Base-by-base conservation (phyloP, 1,284 basidiomycete species). In the Ustilago tritici region DNA sequence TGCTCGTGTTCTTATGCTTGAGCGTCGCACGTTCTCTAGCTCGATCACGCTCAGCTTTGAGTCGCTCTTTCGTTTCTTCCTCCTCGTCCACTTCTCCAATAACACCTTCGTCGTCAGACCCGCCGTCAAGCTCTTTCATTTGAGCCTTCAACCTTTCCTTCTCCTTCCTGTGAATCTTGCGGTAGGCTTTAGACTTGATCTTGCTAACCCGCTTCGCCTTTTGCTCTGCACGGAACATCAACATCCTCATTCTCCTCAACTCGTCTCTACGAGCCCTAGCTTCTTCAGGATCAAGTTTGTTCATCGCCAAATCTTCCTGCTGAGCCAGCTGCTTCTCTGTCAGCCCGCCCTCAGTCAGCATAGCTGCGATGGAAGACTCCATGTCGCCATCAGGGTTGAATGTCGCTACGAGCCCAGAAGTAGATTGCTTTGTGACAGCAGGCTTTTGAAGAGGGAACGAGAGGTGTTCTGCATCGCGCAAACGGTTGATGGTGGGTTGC, bases 141-240 rank as follows among this genome's bases (percentile, higher is more conserved):
- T 88, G 89, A 76, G 83, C 88, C 87, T 77, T 89, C 52, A 80
- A 43, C 46, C 79, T 41, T 82, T 90, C 92, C 77, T 88, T 90
- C 86, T 91, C 92, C 86, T 93, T 94, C 85, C 94, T 90, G 82
- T 92, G 91, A 56, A 98, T 90, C 80, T 93, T 92, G 43, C 95
- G 89, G 85, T 94, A 98, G 4, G 94, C 91, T 87, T 96, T 98
- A 87, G 92, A 93, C 89, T 99, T 98, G 88, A 99, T 98, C 88
- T 97, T 98, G 46, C 92, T 91, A 10, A 97, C 89, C 12, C 95
- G 91, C 83, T 93, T 94, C 11, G 95, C 94, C 86, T 96, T 96
- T 43, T 91, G 89, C 82, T 99, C 95, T 0, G 94, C 94, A 4
- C 95, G 91, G 88, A 97, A 98, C 89, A 95, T 93, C 56, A 98